phyloP scores from a whole-genome alignment of 805 yeast genomes.

The Candida tallmaniae region DNA sequence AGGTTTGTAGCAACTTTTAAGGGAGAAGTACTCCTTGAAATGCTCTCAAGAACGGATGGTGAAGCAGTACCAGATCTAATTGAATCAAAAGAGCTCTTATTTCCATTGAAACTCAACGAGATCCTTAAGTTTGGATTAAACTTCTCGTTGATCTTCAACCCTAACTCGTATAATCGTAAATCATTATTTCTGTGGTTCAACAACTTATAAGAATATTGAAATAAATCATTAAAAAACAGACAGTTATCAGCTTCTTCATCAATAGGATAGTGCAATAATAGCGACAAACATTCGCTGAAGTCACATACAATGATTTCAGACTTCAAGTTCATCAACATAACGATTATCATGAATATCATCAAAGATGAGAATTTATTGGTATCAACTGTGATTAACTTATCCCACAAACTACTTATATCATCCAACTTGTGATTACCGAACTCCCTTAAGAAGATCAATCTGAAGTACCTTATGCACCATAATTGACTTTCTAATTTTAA shows the following conservation, averaged over 20 bases:
- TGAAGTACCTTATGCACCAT: constrained; percentile 51
- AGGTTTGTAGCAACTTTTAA: too few species aligned
- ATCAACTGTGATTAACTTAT: constrained; percentile 38
- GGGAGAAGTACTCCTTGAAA: constrained; percentile 8
- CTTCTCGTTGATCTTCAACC: constrained; percentile 35
- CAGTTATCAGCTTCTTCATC: constrained; percentile 5
- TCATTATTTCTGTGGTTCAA: constrained; percentile 30
- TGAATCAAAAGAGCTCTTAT: constrained; percentile 19
- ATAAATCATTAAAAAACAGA: constrained; percentile 22
- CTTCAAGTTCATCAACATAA: constrained; percentile 42
- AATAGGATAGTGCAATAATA: constrained; percentile 48
- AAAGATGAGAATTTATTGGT: constrained; percentile 26
- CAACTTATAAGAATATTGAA: constrained; percentile 32
- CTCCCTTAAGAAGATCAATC: constrained; percentile 46
- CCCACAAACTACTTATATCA: constrained; percentile 42
- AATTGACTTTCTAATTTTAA: constrained; percentile 46
- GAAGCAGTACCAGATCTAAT: constrained; percentile 9
- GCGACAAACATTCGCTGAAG: constrained; percentile 47
- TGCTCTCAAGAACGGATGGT: constrained; percentile 6
- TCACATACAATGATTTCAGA: constrained; percentile 42
- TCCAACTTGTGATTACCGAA: constrained; percentile 34
- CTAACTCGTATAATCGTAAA: constrained; percentile 35
- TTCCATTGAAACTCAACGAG: constrained; percentile 21
- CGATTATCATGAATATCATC: constrained; percentile 38
- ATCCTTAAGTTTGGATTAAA: constrained; percentile 35